Base-by-base conservation (phyloP, 208 protist genomes). In the Endotrypanum monterogeii region DNA sequence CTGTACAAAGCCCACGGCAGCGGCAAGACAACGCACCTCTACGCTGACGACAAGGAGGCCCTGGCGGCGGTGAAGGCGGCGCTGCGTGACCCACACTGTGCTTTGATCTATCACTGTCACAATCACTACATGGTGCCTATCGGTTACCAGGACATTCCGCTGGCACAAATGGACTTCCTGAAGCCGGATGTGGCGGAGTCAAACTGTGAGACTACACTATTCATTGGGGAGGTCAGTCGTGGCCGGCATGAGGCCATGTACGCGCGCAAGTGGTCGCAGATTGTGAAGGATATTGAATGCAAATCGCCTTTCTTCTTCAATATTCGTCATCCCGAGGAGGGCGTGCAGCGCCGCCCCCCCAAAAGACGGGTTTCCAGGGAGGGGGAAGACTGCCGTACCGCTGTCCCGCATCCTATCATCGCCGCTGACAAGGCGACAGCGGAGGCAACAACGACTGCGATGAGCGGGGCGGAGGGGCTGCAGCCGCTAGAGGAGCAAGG, bases 51-150 rank as follows among this genome's bases (percentile, higher is more conserved):
- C 20, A 82, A 79, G 8, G 84, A 76, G 8, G 89, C 83, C 20
- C 81, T 88, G 65, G 73, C 80, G n/a, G 78, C 77, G n/a, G 78
- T 97, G 70, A 95, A 96, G 67, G 73, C 72, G 4, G 88, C 83
- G 5, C 83, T 98, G 46, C 80, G 77, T 25, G 78, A 94, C 56
- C 92, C 87, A 2, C 78, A 92, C 67, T 89, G 85, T 39, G 93
- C 91, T 5, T 62, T 98, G 20, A 92, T 98, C 46, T 98, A 98
- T 76, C 96, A 98, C 70, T 98, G 92, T 81, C 76, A 96, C 78
- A 98, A 98, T 72, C 96, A 98, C 73, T 98, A 98, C 83, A 98
- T 98, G 92, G 88, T 95, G 12, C 92, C 92, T 0, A 74, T 98
- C 30, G 94, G 96, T 46, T 98, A 88, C 73, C 91, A 98, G 70